Base-by-base conservation (phyloP, 2,329 filamentous ascomycete species). In the Coniochaeta hoffmannii region DNA sequence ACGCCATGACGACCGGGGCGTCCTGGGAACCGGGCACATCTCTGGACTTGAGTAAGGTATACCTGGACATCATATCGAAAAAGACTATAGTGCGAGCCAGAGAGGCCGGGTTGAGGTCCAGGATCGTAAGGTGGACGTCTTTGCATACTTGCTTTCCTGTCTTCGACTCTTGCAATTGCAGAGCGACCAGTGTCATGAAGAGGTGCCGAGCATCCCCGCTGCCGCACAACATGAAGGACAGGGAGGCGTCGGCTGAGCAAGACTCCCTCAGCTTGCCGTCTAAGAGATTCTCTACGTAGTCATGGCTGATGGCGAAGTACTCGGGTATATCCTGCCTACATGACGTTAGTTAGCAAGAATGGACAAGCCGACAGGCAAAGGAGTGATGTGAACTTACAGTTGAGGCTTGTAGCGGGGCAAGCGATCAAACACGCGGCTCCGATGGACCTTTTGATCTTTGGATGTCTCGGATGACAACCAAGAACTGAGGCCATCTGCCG, bases 371-470 rank as follows among this genome's bases (percentile, higher is more conserved):
- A 46, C 2, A 11, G 7, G 10, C 12, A 24, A 46, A 24, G 17
- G 14, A 4, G 14, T 9, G 8, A n/a, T n/a, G n/a, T n/a, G 49
- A 34, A 56, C 58, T 15, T 57, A 61, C 60, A 63, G 24, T 24
- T 49, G 22, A 1, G 55, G 38, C 44, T 59, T 58, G 32, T 58
- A 59, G 24, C 61, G 53, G 15, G 61, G 55, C 19, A 65, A 32
- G 14, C 61, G 59, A 52, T 62, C 61, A 6, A 56, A 55, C 9
- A 60, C 36, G 14, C 38, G 41, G 7, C 19, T 55, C 4, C 58
- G 55, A 26, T 56, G 35, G 4, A 32, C 32, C 17, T 41, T 10
- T n/a, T 36, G 19, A 19, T 58, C 11, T 2, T 50, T 28, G 5
- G 14, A 31, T 15, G 12, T 3, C 2, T 11, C 28, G 3, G n/a